Evolutionary conservation across 768 basidiomycete genomes (phyloP).

Genomic region (Lentinula sp.): DNA sequence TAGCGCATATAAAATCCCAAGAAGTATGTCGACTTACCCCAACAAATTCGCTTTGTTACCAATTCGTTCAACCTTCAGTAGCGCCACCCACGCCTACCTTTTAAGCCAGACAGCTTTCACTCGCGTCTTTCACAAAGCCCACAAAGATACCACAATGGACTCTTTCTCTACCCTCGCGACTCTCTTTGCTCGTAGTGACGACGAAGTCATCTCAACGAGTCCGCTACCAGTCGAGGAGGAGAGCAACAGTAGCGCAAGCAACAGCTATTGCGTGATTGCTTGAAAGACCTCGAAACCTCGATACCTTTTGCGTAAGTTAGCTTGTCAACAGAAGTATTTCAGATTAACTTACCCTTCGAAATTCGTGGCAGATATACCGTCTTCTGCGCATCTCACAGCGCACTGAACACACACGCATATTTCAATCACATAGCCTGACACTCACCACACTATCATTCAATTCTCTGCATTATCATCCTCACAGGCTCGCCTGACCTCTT

Average conservation of each 20-base stretch:
- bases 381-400: neutral
- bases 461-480: neutral
- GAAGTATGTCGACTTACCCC: neutral
- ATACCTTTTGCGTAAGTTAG: neutral
- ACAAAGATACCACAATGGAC: neutral
- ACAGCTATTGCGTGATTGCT: slow-evolving; percentile 3
- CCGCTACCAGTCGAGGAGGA: slow-evolving; percentile 1
- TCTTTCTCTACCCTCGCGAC: slow-evolving; percentile 2
- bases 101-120: neutral
- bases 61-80: neutral
- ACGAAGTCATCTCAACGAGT: neutral
- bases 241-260: neutral
- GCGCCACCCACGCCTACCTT: neutral
- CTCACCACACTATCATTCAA: neutral
- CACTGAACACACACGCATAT: neutral
- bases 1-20: neutral
- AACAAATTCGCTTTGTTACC: slow-evolving; percentile 1
- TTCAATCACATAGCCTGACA: neutral
- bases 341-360: neutral
- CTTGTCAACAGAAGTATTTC: no score
- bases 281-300: neutral
- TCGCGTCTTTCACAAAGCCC: neutral
- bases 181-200: neutral
- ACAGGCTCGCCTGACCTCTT: neutral
- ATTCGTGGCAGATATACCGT: neutral